Conservation (phyloP, 192 early-diverging fungal species). For the Chytriomyces confervae region DNA sequence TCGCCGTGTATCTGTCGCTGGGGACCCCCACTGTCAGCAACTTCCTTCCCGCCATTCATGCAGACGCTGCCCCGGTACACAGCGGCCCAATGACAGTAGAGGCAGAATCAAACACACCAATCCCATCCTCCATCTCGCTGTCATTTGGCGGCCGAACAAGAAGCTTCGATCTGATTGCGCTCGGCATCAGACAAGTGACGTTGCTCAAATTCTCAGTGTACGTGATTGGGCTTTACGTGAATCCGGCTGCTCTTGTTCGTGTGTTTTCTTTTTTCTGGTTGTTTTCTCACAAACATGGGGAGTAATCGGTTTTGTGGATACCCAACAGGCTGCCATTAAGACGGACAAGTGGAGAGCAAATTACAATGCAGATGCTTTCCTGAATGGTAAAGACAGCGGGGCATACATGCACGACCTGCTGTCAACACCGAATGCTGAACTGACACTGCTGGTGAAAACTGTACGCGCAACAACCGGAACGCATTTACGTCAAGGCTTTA, state of each 20-base stretch:
- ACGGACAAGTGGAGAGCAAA: conserved; percentile 14
- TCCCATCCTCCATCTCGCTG: neutral
- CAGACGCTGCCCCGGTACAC: neutral
- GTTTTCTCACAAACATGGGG: neutral
- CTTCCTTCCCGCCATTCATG: neutral
- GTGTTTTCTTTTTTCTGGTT: neutral
- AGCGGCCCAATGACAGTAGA: neutral
- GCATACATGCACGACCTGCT: conserved; percentile 34
- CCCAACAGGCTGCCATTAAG: neutral
- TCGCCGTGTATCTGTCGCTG: neutral
- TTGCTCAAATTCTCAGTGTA: conserved; percentile 47
- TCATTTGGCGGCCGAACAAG: neutral
- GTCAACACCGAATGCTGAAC: conserved; percentile 11
- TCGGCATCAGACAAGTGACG: conserved; percentile 51
- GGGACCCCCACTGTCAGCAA: neutral
- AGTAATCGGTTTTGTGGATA: neutral
- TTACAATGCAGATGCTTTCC: conserved; percentile 3
- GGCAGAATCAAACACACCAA: neutral
- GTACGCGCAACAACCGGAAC: conserved; percentile 51
- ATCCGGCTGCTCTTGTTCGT: conserved; percentile 2
- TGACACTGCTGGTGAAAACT: conserved; percentile 34
- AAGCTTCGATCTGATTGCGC: conserved; percentile 41
- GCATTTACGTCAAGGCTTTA: conserved; percentile 54
- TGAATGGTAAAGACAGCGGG: conserved; percentile 15
- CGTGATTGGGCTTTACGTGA: conserved; percentile 42